Evolutionary conservation across 192 early-diverging fungal genomes (phyloP).

Genomic region (Podila epigama): DNA sequence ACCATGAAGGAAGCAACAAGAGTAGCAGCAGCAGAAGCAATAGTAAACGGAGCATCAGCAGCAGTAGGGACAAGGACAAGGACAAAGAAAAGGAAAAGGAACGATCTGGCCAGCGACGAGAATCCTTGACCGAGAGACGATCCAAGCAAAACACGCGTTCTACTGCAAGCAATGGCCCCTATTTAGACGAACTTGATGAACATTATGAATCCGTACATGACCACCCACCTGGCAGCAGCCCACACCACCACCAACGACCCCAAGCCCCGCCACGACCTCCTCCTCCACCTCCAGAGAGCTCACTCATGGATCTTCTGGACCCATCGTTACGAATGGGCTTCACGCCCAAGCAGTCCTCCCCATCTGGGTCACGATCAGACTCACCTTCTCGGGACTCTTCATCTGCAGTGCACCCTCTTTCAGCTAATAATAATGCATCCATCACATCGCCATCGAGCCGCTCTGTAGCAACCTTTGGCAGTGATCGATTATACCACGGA

Average conservation of each 20-base stretch:
- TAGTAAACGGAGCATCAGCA: too few relatives aligned
- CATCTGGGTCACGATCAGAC: constrained; percentile 24
- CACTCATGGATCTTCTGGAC: constrained; percentile 40
- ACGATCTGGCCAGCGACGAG: too few relatives aligned
- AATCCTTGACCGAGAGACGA: constrained; percentile 34
- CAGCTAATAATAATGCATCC: constrained; percentile 40
- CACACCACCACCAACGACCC: constrained; percentile 1
- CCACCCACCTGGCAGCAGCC: constrained; percentile 34
- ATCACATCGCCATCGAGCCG: constrained; percentile 21
- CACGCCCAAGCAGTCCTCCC: constrained; percentile 11
- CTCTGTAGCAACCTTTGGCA: constrained; percentile 1
- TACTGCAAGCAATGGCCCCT: too few relatives aligned
- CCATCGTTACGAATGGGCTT: constrained; percentile 16
- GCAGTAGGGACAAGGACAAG: not conserved
- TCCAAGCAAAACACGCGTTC: constrained; percentile 33
- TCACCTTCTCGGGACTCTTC: constrained; percentile 23
- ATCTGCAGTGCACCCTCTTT: constrained; percentile 9
- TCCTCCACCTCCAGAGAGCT: constrained; percentile 30
- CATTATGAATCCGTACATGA: not conserved
- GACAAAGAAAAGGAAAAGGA: constrained; percentile 3
- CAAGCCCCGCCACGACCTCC: constrained; percentile 22
- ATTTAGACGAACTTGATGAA: too few relatives aligned
- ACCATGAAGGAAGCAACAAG: constrained; percentile 6
- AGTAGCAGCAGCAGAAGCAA: not conserved
- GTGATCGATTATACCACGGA: constrained; percentile 46